Conservation (phyloP, 2,329 filamentous ascomycete species). For the Saccharata proteae region DNA sequence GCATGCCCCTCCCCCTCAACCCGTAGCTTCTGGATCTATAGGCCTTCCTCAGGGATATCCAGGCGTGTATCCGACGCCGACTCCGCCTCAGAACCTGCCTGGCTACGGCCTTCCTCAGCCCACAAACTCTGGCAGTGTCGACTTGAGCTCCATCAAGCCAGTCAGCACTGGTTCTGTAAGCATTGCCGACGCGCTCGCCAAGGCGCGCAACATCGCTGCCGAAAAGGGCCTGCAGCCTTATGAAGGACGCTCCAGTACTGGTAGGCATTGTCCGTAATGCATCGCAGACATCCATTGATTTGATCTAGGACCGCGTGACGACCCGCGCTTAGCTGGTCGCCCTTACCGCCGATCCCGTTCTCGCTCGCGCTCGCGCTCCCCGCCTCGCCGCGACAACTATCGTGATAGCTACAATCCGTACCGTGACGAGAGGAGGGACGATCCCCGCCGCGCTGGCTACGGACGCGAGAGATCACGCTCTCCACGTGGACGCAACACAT, state of each 20-base stretch:
- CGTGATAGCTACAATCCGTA: constrained; percentile 73
- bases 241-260: constrained; percentile 28
- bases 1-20: constrained; percentile 26
- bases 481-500: constrained; percentile 46
- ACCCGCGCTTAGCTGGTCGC: constrained; percentile 40
- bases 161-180: constrained; percentile 70
- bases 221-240: constrained; percentile 54
- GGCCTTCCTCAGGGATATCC: constrained; percentile 31
- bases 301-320: constrained; percentile 18
- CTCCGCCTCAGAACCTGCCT: constrained; percentile 25
- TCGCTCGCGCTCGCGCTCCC: constrained; percentile 52
- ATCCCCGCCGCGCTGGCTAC: constrained; percentile 47
- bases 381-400: constrained; percentile 53
- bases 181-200: constrained; percentile 72
- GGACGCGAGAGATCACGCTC: constrained; percentile 65
- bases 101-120: constrained; percentile 52
- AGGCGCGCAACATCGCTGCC: constrained; percentile 69
- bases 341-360: constrained; percentile 54
- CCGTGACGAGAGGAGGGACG: constrained; percentile 69
- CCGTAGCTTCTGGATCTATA: constrained; percentile 31
- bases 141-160: constrained; percentile 69
- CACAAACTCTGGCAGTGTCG: constrained; percentile 61
- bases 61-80: constrained; percentile 25
- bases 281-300: constrained; percentile 6
- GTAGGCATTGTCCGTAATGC: constrained; percentile 34